Base-by-base conservation (phyloP, 441 rosid genomes). In the Euphorbia celastroides region DNA sequence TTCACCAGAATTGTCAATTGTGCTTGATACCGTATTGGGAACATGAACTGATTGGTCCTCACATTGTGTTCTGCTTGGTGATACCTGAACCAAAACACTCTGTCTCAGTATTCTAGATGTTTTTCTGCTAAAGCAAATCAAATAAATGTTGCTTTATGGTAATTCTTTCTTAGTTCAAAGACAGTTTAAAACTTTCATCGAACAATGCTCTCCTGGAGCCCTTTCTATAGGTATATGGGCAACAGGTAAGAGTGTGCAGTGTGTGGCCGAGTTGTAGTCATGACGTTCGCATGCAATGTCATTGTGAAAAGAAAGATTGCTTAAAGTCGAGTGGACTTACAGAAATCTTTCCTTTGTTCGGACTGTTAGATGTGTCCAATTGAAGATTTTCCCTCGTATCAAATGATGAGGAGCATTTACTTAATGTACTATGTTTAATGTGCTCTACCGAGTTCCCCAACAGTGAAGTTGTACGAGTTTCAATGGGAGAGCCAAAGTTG, bases 401-500 rank as follows among this genome's bases (percentile, higher is more conserved):
- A 59, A 36, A 38, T 27, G 70, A 69, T 5, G 63, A 42, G 56
- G n/a, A n/a, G n/a, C 48, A 26, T 64, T 70, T 72, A 48, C 71
- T 31, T 61, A 61, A 60, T 46, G 65, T 11, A 55, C 60, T 46
- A 22, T 60, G 78, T 7, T 67, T 58, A 52, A 70, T 56, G 13
- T 44, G 64, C 14, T 34, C 56, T 13, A 62, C n/a, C 44, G 71
- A 62, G 54, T 74, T 68, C 28, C 56, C 57, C 12, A 46, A 75
- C 5, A 48, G 8, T 14, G 13, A 38, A 38, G 44, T 38, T 1
- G 12, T 14, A 3, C 13, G 44, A 38, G 12, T 7, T 38, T 5
- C 44, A 38, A 7, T 19, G 17, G 17, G 50, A 44, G 16, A 44
- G 13, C 13, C 2, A 44, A 10, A 2, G 50, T 44, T 13, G 13